Percentiles rank a stretch among this genome's conserved stretches.
These are phyloP conservation scores for Marasmius oreades DNA, from an alignment of 1,284 basidiomycete species.

Conservation along the genomic window DNA sequence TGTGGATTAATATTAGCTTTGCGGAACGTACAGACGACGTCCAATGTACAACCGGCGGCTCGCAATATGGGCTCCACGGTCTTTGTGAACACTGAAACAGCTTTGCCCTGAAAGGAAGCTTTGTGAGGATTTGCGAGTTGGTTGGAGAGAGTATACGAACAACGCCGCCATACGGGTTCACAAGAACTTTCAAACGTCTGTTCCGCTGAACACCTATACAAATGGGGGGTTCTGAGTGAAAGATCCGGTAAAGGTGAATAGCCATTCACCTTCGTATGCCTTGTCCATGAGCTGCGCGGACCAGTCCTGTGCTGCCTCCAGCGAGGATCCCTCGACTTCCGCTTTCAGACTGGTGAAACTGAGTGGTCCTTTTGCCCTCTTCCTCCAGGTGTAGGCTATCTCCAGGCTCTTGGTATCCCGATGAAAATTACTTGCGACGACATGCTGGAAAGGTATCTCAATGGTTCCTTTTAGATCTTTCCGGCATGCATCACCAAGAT, in stretches of 20 bases:
- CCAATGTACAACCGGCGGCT: constrained; percentile 70
- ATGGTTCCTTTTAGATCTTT: constrained; percentile 13
- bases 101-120: constrained; percentile 61
- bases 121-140: background rate
- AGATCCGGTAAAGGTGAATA: background rate
- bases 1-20: constrained; percentile 5
- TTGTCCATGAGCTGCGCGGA: constrained; percentile 49
- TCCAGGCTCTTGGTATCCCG: constrained; percentile 32
- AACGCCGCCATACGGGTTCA: constrained; percentile 85
- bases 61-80: constrained; percentile 78
- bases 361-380: constrained; percentile 33
- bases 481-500: background rate
- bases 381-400: constrained; percentile 46
- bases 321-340: constrained; percentile 33
- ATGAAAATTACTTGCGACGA: constrained; percentile 47
- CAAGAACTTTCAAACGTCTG: constrained; percentile 61
- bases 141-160: constrained; percentile 34
- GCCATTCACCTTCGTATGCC: constrained; percentile 58
- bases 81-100: constrained; percentile 54
- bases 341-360: constrained; percentile 42
- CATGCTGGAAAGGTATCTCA: constrained; percentile 40
- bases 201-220: constrained; percentile 45
- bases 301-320: constrained; percentile 48
- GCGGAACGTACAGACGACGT: constrained; percentile 46
- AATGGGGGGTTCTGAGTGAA: constrained; percentile 14